A percentile compares a stretch with the other conserved stretches of the same genome.
These are phyloP conservation scores for Stephania japonica DNA, from an alignment of 164 flowering plant genomes.

Conservation along the genomic window DNA sequence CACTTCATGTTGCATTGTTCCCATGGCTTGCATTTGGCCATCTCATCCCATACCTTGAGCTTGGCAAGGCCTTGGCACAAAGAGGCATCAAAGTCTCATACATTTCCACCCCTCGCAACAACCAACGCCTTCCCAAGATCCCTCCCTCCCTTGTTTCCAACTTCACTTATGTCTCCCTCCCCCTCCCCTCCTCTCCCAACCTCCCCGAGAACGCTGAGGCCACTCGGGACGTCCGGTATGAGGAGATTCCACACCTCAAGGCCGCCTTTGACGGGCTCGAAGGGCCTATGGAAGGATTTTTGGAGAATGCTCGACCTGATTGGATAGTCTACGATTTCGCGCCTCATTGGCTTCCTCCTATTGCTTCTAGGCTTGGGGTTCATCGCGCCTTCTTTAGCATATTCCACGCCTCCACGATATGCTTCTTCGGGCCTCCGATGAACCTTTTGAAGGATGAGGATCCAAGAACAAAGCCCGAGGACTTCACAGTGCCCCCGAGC, in stretches of 20 bases:
- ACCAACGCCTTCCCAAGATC: not conserved
- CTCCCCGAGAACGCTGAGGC: not conserved
- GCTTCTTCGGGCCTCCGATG: not conserved
- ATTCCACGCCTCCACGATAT: not conserved
- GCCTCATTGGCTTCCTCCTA: constrained; percentile 23
- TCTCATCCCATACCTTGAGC: not conserved
- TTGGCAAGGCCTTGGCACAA: not conserved
- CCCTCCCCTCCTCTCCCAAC: not conserved
- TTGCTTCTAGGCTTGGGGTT: constrained; percentile 11
- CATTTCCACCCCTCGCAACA: not conserved
- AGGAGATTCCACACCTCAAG: not conserved
- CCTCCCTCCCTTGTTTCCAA: not conserved
- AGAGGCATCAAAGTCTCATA: not conserved
- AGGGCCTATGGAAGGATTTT: constrained; percentile 10
- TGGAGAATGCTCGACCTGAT: constrained; percentile 16
- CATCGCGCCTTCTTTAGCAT: not conserved
- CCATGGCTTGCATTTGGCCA: not conserved
- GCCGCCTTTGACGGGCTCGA: constrained; percentile 22
- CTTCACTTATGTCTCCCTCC: not conserved
- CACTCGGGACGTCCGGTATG: not conserved
- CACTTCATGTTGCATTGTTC: not conserved
- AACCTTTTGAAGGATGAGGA: not conserved
- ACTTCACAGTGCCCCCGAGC: not conserved
- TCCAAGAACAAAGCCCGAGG: not conserved
- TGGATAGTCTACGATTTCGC: constrained; percentile 5